Conservation (phyloP, 2,329 filamentous ascomycete species). For the Colletotrichum australisinense region DNA sequence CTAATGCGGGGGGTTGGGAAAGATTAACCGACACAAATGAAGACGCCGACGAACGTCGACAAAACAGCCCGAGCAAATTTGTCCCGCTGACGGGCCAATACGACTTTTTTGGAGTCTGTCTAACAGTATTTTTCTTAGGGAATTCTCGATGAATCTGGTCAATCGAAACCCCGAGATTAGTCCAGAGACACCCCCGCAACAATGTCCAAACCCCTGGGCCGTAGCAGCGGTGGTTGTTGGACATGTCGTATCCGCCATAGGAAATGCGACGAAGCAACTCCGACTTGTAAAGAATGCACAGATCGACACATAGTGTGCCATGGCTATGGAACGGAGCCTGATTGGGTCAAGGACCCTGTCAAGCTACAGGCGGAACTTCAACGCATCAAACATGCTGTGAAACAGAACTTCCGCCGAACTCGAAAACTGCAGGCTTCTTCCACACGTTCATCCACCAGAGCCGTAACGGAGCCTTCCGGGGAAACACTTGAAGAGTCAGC, state of each 20-base stretch:
- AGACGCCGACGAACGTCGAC: not conserved
- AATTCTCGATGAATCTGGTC: not conserved
- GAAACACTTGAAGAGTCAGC: slow-evolving; percentile 4
- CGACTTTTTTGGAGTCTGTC: not conserved
- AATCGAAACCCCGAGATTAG: not conserved
- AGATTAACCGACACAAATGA: not conserved
- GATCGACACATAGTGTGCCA: slow-evolving; percentile 40
- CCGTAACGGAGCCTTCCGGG: not conserved
- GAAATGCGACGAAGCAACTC: slow-evolving; percentile 42
- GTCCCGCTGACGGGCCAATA: not conserved
- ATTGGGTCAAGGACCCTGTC: slow-evolving; percentile 45
- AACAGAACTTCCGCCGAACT: slow-evolving; percentile 39
- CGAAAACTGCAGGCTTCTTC: slow-evolving; percentile 14
- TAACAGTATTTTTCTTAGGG: not conserved
- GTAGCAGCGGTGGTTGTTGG: slow-evolving; percentile 42
- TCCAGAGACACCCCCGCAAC: not conserved
- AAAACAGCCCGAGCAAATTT: not conserved
- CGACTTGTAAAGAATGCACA: slow-evolving; percentile 40
- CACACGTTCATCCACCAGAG: not conserved
- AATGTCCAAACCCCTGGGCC: slow-evolving; percentile 16
- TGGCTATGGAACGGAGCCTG: slow-evolving; percentile 46
- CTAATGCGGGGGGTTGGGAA: not conserved
- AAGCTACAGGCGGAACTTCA: slow-evolving; percentile 43
- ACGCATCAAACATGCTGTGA: slow-evolving; percentile 40
- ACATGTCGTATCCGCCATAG: slow-evolving; percentile 44